Base-by-base conservation (phyloP, 768 basidiomycete species). In the Phylloporus scabripes region DNA sequence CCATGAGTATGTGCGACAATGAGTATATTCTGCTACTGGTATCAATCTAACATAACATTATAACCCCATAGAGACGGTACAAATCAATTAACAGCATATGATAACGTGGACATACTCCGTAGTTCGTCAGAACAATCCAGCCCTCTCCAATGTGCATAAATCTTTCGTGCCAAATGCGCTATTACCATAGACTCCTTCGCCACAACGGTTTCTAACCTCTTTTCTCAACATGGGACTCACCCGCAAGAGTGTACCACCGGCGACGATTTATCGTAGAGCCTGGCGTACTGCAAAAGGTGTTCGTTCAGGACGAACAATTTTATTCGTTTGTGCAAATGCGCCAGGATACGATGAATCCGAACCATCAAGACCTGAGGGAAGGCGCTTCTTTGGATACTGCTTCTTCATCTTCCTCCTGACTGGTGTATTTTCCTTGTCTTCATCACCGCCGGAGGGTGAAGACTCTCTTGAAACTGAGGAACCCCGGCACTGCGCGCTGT, bases 381-480 rank as follows among this genome's bases (percentile, higher is more conserved):
- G 43, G 18, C 60, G 60, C 32, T 58, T 64, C 59, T 62, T 65
- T 7, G 58, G 50, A 46, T 48, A 46, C 15, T 63, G 61, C 57
- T 78, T 82, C 44, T 72, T 73, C 28, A 71, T 47, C 58, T 65
- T 78, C 57, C 72, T 68, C 42, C 72, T 74, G 4, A 78, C 79
- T 7, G 71, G 63, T 14, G 78, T 42, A 50, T 86, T 86, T 67
- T 86, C 84, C 57, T 86, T 85, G 23, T 80, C 81, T 40, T 61
- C 69, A 20, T 34, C 42, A 26, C 34, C 24, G 26, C 39, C 49
- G n/a, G 49, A 45, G 31, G 53, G 40, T 21, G 45, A 26, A 3
- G 46, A 40, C 12, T 23, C 42, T 31, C 50, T 32, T 21, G 33
- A 24, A 34, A 36, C 14, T 1, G 45, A 45, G 17, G 55, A 45